Evolutionary conservation across 768 basidiomycete genomes (phyloP).

Genomic region (Austroboletus eburneus): DNA sequence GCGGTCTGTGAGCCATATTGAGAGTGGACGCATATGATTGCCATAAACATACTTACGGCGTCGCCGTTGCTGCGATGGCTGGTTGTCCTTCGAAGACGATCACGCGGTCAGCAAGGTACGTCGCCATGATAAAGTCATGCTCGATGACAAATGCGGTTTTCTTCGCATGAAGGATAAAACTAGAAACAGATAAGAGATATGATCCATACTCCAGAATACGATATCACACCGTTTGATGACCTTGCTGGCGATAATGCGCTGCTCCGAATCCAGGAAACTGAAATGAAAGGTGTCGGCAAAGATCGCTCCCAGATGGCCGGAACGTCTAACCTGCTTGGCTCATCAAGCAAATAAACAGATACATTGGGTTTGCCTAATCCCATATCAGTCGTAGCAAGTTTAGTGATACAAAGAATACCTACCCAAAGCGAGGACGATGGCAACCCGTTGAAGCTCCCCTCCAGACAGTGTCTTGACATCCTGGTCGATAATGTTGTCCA

Average conservation of each 20-base stretch:
- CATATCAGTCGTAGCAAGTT: slow-evolving; percentile 7
- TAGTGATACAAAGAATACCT: slow-evolving; percentile 7
- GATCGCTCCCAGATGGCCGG: not conserved
- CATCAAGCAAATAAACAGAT: slow-evolving; percentile 92
- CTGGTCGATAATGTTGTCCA: slow-evolving; percentile 95
- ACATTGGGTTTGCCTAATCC: slow-evolving; percentile 66
- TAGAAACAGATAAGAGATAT: slow-evolving; percentile 22
- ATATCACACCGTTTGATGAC: slow-evolving; percentile 85
- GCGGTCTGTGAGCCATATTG: slow-evolving; percentile 54
- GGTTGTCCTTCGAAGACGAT: slow-evolving; percentile 90
- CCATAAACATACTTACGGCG: slow-evolving; percentile 56
- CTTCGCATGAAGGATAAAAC: slow-evolving; percentile 93
- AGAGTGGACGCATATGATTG: not conserved
- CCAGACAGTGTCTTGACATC: slow-evolving; percentile 98
- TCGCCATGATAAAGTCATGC: slow-evolving; percentile 99
- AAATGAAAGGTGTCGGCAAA: slow-evolving; percentile 5
- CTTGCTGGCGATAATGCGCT: slow-evolving; percentile 97
- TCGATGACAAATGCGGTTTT: slow-evolving; percentile 99
- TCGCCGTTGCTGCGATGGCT: slow-evolving; percentile 83
- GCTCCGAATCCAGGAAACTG: slow-evolving; percentile 96
- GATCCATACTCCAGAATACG: not conserved
- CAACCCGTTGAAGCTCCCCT: slow-evolving; percentile 97
- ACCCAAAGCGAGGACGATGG: slow-evolving; percentile 92
- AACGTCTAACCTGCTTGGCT: slow-evolving; percentile 70
- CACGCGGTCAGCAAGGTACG: slow-evolving; percentile 96